Base-by-base conservation (phyloP, 805 yeast species). In the Teunomyces lycoperdinae region DNA sequence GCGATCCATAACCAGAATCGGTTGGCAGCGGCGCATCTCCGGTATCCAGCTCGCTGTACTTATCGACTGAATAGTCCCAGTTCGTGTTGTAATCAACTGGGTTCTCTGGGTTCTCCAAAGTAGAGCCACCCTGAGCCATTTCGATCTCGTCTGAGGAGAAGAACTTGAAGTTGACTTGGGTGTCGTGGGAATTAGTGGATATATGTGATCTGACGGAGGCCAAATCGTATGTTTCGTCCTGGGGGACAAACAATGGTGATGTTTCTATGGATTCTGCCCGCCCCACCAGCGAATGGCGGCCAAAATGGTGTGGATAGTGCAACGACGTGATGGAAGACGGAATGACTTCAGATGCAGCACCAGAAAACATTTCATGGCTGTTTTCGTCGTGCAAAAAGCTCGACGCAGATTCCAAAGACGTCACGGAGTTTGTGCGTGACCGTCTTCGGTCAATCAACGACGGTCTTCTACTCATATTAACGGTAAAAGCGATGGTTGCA, bases 101-200 rank as follows among this genome's bases (percentile, higher is more conserved):
- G 29, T 76, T 73, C 29, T 67, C 71, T 1, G 77, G 74, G 55
- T 80, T 77, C 51, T 83, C 87, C 55, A 85, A 62, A 2, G 92
- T 85, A 1, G 97, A 87, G 1, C 92, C 77, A 42, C 97, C 97
- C 46, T 87, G 94, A 0, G 98, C 97, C 44, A 78, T 74, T 58
- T 86, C 91, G 41, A 92, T 84, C 55, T 89, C 94, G 47, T 87
- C 89, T 3, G 85, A 74, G 9, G 92, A 82, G 66, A 92, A 92
- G 63, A 91, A 92, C 51, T 82, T 79, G 70, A 94, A 92, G 47
- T 83, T 73, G 10, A 61, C 58, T 33, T 58, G 63, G 6, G 69
- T 62, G 42, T 70, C 75, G 24, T 60, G 50, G 6, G 78, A 74
- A n/a, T 56, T 59, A 7, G 66, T 58, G 3, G 76, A 66, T n/a